A percentile compares a stretch with the other conserved stretches of the same genome.
phyloP scores from a whole-genome alignment of 2,329 filamentous ascomycete species.

The Dothistroma pini region DNA sequence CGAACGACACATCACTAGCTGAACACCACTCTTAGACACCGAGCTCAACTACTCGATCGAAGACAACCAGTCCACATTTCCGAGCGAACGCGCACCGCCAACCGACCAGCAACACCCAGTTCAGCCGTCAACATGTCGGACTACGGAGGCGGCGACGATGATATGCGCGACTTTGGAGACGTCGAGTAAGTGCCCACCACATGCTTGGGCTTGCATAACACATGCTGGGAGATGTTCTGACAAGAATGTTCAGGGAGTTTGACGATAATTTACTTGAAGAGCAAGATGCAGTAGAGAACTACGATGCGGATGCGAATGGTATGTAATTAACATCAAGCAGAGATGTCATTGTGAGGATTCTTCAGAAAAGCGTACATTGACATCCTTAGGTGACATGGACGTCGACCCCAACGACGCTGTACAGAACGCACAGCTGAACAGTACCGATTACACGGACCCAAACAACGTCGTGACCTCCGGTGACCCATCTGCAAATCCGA shows the following conservation, averaged over 20 bases:
- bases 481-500: slow-evolving; percentile 39
- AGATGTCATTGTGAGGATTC: not conserved
- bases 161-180: slow-evolving; percentile 35
- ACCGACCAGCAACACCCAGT: not conserved
- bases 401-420: slow-evolving; percentile 18
- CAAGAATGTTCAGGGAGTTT: slow-evolving; percentile 27
- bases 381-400: slow-evolving; percentile 35
- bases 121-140: slow-evolving; percentile 40
- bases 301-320: slow-evolving; percentile 43
- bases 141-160: slow-evolving; percentile 43
- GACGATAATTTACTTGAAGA: slow-evolving; percentile 39
- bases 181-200: slow-evolving; percentile 27
- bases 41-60: not conserved
- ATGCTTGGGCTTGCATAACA: not conserved
- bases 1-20: not conserved
- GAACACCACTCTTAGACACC: not conserved
- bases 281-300: slow-evolving; percentile 55
- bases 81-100: not conserved
- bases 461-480: slow-evolving; percentile 47
- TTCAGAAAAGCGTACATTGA: slow-evolving; percentile 3
- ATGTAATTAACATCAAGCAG: not conserved
- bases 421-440: slow-evolving; percentile 21
- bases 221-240: slow-evolving; percentile 4
- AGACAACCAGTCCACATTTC: not conserved
- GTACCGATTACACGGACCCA: slow-evolving; percentile 33